Evolutionary conservation across 768 basidiomycete species (phyloP), one percentile per base, ranked within the genome.

Genomic region (Grammothele lineata): DNA sequence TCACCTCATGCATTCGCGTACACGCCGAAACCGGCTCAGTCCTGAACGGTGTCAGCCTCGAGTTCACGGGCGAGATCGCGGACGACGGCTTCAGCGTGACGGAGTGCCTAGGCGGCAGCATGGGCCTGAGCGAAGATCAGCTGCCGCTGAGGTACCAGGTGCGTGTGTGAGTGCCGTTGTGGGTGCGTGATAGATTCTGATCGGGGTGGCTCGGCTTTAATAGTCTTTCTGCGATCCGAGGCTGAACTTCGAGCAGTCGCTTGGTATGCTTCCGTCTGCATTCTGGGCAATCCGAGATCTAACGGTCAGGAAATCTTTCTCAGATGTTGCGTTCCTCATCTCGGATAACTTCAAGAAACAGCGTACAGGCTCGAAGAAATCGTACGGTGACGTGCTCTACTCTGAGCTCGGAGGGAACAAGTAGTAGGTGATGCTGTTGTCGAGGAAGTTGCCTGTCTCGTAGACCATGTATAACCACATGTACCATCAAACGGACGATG

Each of bases 161-260:
- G n/a, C n/a, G n/a, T n/a, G n/a, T n/a, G n/a, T n/a, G n/a, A 70
- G 84, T 87, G 11, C 15, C 74, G 44, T 5, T 8, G 6, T 22
- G 9, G 5, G 10, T n/a, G 9, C 40, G 11, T 23, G 11, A n/a
- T n/a, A n/a, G n/a, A n/a, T n/a, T n/a, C 9, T 19, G 5, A 19
- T 22, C n/a, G 25, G 15, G 1, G 3, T 24, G 0, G 18, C 12
- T 17, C 1, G n/a, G 11, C 45, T 46, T 89, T n/a, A n/a, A n/a
- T n/a, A n/a, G 86, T 83, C 86, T 1, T 95, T 95, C 70, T 97
- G 95, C 61, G 94, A 97, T 69, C 95, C 93, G 2, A 71, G 94
- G 37, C 68, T 97, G 53, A 95, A 96, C 64, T 92, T 92, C 56
- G 93, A 95, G 66, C 93, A 95, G 64, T 87, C 85, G 37, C 74